Percentiles rank a stretch among this genome's conserved stretches.
phyloP scores from a whole-genome alignment of 306 rosid genomes.

The Lathyrus aphaca region DNA sequence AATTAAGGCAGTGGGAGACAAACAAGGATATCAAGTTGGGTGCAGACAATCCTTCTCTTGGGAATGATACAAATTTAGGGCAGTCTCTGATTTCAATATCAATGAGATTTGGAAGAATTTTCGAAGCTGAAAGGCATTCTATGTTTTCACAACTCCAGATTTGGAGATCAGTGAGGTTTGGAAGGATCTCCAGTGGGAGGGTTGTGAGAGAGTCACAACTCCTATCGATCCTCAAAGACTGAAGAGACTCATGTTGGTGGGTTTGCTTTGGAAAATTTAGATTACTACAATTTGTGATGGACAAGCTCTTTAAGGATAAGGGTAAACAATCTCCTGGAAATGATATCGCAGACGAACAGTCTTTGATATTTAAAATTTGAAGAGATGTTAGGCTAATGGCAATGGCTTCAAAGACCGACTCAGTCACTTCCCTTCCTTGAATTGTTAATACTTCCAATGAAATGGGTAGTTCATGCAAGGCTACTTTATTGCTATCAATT shows the following conservation, averaged over 20 bases:
- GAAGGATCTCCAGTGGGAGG: no score
- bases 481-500: neutral
- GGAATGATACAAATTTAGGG: conserved; percentile 3
- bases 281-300: neutral
- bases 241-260: no score
- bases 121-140: neutral
- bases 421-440: no score
- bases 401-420: no score
- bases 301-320: neutral
- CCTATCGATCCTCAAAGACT: no score
- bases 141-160: neutral
- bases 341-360: neutral
- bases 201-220: no score
- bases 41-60: neutral
- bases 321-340: conserved; percentile 7
- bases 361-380: no score
- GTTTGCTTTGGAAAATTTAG: no score
- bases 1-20: neutral
- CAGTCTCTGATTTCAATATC: fast-evolving
- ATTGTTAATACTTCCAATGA: fast-evolving
- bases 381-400: no score
- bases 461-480: conserved; percentile 9
- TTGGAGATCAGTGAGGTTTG: no score
- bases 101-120: neutral
- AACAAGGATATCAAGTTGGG: neutral